Evolutionary conservation across 331 rosid species (phyloP).

Genomic region (Telfairia occidentalis): DNA sequence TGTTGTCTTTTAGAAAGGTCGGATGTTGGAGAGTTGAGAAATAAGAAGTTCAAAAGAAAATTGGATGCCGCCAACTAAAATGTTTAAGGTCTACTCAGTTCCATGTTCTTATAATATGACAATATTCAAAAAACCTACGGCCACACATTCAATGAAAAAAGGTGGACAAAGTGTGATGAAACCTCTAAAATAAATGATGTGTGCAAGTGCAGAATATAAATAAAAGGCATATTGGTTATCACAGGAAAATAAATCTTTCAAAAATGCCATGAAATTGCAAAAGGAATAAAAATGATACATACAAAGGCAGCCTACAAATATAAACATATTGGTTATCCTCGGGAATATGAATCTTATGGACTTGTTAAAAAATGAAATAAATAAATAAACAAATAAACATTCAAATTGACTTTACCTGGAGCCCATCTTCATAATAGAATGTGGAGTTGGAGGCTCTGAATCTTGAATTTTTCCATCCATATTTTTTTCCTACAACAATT

Average conservation of each 20-base stretch:
- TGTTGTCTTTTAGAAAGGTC: background rate
- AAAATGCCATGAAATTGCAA: background rate
- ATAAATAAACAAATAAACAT: conserved; percentile 5
- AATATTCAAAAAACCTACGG: background rate
- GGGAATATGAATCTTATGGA: background rate
- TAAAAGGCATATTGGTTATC: background rate
- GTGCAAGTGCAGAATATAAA: background rate
- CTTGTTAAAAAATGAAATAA: background rate
- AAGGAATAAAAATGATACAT: background rate
- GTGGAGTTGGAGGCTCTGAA: conserved; percentile 94
- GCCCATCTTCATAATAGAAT: conserved; percentile 69
- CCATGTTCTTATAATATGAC: background rate
- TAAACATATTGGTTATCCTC: background rate
- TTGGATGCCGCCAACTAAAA: background rate
- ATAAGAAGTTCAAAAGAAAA: background rate
- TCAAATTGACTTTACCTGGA: conserved; percentile 44
- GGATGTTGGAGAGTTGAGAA: background rate
- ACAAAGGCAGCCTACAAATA: background rate
- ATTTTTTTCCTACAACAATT: conserved; percentile 64
- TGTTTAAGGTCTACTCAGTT: background rate
- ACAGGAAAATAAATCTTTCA: background rate
- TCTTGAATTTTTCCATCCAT: conserved; percentile 67
- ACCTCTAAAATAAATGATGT: background rate
- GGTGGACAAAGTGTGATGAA: background rate
- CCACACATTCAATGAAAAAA: background rate